These are phyloP conservation scores for Neopestalotiopsis sp. DNA, from an alignment of 2,329 filamentous ascomycete species.

Conservation along the genomic window DNA sequence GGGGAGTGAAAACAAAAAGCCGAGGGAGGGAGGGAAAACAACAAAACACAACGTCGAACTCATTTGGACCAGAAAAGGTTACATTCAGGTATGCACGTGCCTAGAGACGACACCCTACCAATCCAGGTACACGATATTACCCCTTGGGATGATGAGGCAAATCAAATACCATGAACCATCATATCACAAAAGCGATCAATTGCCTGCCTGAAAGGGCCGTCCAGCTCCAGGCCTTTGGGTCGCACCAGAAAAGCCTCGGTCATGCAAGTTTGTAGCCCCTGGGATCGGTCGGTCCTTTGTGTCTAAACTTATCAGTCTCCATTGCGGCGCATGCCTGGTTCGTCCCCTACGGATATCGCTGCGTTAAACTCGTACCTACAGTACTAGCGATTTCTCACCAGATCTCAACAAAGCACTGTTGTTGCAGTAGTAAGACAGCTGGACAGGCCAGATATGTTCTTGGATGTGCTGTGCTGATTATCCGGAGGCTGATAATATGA, in stretches of 20 bases:
- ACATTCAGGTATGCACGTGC: not conserved
- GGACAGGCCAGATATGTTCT: too few relatives aligned
- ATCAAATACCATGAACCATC: not conserved
- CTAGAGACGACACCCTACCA: not conserved
- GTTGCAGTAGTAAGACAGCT: too few relatives aligned
- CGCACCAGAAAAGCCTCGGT: not conserved
- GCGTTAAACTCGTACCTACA: not conserved
- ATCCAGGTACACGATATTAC: not conserved
- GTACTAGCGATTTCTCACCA: too few relatives aligned
- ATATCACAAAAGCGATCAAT: not conserved
- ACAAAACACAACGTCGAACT: not conserved
- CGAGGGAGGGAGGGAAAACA: not conserved
- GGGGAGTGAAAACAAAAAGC: not conserved
- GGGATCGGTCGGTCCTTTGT: not conserved
- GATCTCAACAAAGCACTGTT: too few relatives aligned
- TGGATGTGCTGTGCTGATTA: too few relatives aligned
- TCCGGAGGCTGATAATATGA: too few relatives aligned
- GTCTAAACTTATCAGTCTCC: not conserved
- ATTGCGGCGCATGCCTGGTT: not conserved
- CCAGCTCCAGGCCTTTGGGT: not conserved
- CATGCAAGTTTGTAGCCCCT: not conserved
- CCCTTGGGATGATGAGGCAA: not conserved
- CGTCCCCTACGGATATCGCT: not conserved
- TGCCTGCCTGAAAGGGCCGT: not conserved
- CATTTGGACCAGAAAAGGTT: conserved; percentile 1